These are phyloP conservation scores for Amylostereum areolatum DNA, from an alignment of 1,284 basidiomycete genomes.

Conservation along the genomic window DNA sequence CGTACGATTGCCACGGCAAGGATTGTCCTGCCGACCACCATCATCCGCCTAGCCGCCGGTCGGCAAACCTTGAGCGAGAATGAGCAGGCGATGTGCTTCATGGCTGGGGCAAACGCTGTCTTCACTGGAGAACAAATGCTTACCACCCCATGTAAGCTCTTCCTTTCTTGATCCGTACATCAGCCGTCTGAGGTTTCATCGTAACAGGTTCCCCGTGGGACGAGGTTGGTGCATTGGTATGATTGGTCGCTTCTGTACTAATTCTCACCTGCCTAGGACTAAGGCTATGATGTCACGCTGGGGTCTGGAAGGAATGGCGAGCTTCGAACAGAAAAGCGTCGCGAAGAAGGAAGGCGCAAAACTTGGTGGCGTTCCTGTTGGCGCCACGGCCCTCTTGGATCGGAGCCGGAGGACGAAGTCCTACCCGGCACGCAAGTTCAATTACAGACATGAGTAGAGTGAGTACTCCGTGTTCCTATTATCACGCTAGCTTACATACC, in stretches of 20 bases:
- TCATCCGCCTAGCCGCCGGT: conserved; percentile 94
- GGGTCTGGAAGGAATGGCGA: conserved; percentile 89
- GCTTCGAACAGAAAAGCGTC: conserved; percentile 64
- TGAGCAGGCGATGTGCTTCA: conserved; percentile 97
- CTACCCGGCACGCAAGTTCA: too few species aligned
- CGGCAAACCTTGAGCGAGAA: conserved; percentile 86
- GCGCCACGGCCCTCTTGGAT: too few species aligned
- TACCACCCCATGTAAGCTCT: conserved; percentile 83
- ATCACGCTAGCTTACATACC: too few species aligned
- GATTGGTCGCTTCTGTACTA: too few species aligned
- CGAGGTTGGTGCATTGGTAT: conserved; percentile 39
- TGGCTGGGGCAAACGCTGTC: conserved; percentile 97
- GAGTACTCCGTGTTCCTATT: too few species aligned
- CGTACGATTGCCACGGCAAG: conserved; percentile 95
- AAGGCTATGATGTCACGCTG: conserved; percentile 91
- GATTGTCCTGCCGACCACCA: conserved; percentile 87
- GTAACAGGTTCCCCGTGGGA: conserved; percentile 78
- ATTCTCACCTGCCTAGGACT: conserved; percentile 46
- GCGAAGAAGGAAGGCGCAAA: conserved; percentile 39
- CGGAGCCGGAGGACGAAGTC: too few species aligned
- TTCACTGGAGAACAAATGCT: conserved; percentile 98
- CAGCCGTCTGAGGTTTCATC: neutral
- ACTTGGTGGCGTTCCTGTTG: conserved; percentile 6
- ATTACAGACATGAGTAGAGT: too few species aligned
- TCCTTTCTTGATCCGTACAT: neutral